Evolutionary conservation across 2,329 filamentous ascomycete genomes (phyloP), one percentile per base, ranked within the genome.

Genomic region (Beauveria sp.): DNA sequence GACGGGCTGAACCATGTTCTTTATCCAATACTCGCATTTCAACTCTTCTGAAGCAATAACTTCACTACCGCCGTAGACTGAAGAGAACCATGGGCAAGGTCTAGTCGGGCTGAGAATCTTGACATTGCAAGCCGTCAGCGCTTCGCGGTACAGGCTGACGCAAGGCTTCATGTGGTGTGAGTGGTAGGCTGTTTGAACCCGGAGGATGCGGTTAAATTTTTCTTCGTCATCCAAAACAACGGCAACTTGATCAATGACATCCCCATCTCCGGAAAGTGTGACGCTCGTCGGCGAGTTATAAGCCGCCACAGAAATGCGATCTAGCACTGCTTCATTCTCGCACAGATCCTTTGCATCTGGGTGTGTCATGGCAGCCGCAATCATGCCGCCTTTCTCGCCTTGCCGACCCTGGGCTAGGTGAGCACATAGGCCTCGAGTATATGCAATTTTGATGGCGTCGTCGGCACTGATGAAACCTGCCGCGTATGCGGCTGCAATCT

Each of bases 351-450:
- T 5, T 20, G 67, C 34, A 30, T 54, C 63, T 28, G 64, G 61
- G 26, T 55, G 28, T 34, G 64, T 40, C 6, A 62, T 40, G 3
- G 59, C 80, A 5, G 80, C 78, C 0, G 80, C 80, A 68, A 82
- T 74, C 81, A 84, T 84, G 6, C 74, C 70, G 1, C 80, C 80
- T 4, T 72, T 68, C 40, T 69, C 70, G 61, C 74, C 64, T 56
- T 76, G 76, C 37, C 76, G 61, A 3, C 75, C 70, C 4, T 73
- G 72, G 10, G 77, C 71, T n/a, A 78, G 71, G 22, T 50, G 30
- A 6, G 55, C 10, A 22, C 56, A 41, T 22, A 73, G 69, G 3
- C 75, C 76, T 12, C 77, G 70, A 62, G 76, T 75, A 66, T 81
- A 83, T 2, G 80, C 79, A 30, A 79, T 73, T 1, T 70, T 69